Evolutionary conservation across 176 grass and related monocot species (phyloP).

Genomic region (Melocanna baccifera): DNA sequence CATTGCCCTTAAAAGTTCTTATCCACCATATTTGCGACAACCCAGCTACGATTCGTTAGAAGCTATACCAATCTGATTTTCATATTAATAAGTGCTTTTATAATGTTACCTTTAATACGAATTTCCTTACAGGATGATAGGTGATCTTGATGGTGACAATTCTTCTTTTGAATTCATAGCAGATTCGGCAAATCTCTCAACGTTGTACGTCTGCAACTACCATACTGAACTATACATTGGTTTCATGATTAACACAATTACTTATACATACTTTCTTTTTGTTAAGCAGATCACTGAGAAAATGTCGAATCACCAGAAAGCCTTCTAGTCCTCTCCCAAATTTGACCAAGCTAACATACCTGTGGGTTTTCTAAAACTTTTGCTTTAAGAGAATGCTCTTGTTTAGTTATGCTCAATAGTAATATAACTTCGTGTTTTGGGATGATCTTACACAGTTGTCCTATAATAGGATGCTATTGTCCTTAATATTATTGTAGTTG

Average conservation of each 20-base stretch:
- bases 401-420: neutral
- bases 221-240: neutral
- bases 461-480: slow-evolving; percentile 6
- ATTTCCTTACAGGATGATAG: slow-evolving; percentile 45
- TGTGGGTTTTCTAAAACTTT: slow-evolving; percentile 30
- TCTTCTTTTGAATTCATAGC: slow-evolving; percentile 34
- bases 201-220: slow-evolving; percentile 30
- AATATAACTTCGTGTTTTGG: neutral
- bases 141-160: slow-evolving; percentile 33
- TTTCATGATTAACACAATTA: neutral
- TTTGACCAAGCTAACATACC: slow-evolving; percentile 30
- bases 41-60: neutral
- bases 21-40: neutral
- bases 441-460: neutral
- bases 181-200: slow-evolving; percentile 35
- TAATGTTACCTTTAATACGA: neutral
- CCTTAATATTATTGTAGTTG: neutral
- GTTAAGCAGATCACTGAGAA: slow-evolving; percentile 43
- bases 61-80: neutral
- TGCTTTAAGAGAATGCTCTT: neutral
- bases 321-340: neutral
- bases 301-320: slow-evolving; percentile 15
- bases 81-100: neutral
- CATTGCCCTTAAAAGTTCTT: neutral
- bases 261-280: neutral